phyloP scores from a whole-genome alignment of 306 rosid species.

The Ammopiptanthus mongolicus region DNA sequence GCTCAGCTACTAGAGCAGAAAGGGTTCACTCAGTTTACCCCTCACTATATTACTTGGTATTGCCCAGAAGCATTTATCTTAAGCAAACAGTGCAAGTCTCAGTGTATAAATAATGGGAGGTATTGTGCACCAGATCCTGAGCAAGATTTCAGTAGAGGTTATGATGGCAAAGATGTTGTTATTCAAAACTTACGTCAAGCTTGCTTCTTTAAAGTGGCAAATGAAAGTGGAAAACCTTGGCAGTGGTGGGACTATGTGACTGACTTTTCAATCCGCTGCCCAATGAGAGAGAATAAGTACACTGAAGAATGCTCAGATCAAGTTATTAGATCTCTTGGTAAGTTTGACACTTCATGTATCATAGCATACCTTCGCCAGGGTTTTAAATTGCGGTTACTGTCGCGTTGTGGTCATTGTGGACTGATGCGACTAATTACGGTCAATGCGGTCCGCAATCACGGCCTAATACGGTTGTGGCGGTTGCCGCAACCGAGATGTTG shows the following conservation, averaged over 20 bases:
- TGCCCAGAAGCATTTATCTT: slow-evolving; percentile 80
- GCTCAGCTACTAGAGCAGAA: slow-evolving; percentile 93
- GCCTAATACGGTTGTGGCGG: too few relatives aligned
- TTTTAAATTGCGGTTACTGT: too few relatives aligned
- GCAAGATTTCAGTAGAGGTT: slow-evolving; percentile 81
- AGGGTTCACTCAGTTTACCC: slow-evolving; percentile 80
- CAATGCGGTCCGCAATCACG: too few relatives aligned
- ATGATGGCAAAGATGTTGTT: slow-evolving; percentile 88
- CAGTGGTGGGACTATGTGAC: slow-evolving; percentile 98
- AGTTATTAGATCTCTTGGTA: slow-evolving; percentile 81
- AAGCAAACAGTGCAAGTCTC: slow-evolving; percentile 86
- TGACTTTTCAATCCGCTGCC: slow-evolving; percentile 90
- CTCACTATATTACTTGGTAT: slow-evolving; percentile 93
- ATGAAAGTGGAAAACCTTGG: slow-evolving; percentile 91
- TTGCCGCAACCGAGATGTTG: too few relatives aligned
- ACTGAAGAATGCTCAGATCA: slow-evolving; percentile 70
- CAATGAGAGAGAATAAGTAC: slow-evolving; percentile 76
- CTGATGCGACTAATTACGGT: too few relatives aligned
- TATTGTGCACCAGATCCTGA: slow-evolving; percentile 98
- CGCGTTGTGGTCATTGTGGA: too few relatives aligned
- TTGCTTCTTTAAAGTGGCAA: slow-evolving; percentile 84
- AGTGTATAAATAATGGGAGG: slow-evolving; percentile 90
- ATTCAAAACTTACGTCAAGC: slow-evolving; percentile 87
- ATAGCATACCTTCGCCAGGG: neutral
- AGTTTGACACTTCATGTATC: slow-evolving; percentile 25